Conservation (phyloP, 768 basidiomycete species). For the Mycena olivaceomarginata region DNA sequence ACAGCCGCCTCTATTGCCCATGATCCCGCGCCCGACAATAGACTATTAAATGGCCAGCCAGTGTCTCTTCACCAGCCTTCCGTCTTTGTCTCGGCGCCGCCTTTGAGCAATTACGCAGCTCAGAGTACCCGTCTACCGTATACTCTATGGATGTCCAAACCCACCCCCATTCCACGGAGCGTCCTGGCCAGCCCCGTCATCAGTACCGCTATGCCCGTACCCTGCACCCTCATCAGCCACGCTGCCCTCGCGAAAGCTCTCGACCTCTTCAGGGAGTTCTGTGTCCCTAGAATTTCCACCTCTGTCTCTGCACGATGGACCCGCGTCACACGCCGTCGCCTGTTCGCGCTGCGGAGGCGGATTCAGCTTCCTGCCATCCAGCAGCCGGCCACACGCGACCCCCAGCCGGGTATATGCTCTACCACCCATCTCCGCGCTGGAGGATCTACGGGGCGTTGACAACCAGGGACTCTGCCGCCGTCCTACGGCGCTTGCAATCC, state of each 20-base stretch:
- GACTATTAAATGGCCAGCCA: constrained; percentile 1
- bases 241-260: constrained; percentile 27
- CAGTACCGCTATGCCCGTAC: constrained; percentile 65
- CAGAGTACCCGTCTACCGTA: constrained; percentile 44
- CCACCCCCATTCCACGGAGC: constrained; percentile 12
- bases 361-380: constrained; percentile 49
- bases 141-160: constrained; percentile 10
- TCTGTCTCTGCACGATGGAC: constrained; percentile 55
- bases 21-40: constrained; percentile 15
- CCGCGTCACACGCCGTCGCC: constrained; percentile 62
- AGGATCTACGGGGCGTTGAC: constrained; percentile 73
- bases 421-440: constrained; percentile 82
- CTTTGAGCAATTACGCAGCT: constrained; percentile 44
- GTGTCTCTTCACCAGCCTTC: constrained; percentile 21
- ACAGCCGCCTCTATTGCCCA: constrained; percentile 57
- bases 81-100: constrained; percentile 10
- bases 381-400: constrained; percentile 51
- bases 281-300: constrained; percentile 59
- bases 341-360: constrained; percentile 24
- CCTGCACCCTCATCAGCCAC: constrained; percentile 50
- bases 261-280: constrained; percentile 48
- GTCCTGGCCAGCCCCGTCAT: not conserved
- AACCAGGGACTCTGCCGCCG: constrained; percentile 77
- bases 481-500: constrained; percentile 74
- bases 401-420: constrained; percentile 69